A percentile compares a stretch with the other conserved stretches of the same genome.
Evolutionary conservation across 1,139 yeast genomes (phyloP).

Genomic region (Hansenula lynferdii): DNA sequence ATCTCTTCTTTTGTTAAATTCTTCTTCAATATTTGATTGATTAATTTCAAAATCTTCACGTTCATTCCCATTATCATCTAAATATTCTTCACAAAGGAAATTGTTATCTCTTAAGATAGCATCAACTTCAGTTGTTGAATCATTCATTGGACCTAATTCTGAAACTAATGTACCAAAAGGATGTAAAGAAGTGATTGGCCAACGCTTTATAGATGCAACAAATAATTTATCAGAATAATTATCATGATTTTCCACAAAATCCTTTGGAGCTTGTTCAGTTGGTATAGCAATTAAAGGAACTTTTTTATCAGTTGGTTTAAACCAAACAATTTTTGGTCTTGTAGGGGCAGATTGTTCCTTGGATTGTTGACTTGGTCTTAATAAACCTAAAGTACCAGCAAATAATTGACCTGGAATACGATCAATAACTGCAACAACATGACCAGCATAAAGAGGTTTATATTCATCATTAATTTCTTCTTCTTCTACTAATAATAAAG

Average conservation of each 20-base stretch:
- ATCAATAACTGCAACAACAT: conserved; percentile 95
- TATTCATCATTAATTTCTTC: conserved; percentile 92
- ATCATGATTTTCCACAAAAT: conserved; percentile 90
- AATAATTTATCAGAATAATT: conserved; percentile 76
- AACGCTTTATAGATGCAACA: conserved; percentile 93
- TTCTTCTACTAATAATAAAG: conserved; percentile 84
- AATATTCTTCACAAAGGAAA: conserved; percentile 83
- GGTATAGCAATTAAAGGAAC: conserved; percentile 98
- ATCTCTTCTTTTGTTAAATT: conserved; percentile 42
- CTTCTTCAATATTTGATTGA: conserved; percentile 28
- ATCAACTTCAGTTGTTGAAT: conserved; percentile 75
- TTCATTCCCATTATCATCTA: conserved; percentile 31
- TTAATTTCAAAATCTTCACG: conserved; percentile 24
- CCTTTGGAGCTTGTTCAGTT: conserved; percentile 95
- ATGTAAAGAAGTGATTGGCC: conserved; percentile 98
- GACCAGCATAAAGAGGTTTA: conserved; percentile 96
- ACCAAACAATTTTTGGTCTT: conserved; percentile 96
- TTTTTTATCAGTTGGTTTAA: conserved; percentile 95
- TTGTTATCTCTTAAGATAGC: conserved; percentile 91
- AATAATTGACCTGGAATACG: conserved; percentile 96
- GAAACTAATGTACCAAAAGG: conserved; percentile 95
- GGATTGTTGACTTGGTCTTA: conserved; percentile 96
- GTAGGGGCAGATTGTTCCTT: conserved; percentile 46
- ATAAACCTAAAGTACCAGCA: conserved; percentile 86
- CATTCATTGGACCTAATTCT: conserved; percentile 78